phyloP scores from a whole-genome alignment of 441 rosid genomes.

The Euphorbia celastroides region DNA sequence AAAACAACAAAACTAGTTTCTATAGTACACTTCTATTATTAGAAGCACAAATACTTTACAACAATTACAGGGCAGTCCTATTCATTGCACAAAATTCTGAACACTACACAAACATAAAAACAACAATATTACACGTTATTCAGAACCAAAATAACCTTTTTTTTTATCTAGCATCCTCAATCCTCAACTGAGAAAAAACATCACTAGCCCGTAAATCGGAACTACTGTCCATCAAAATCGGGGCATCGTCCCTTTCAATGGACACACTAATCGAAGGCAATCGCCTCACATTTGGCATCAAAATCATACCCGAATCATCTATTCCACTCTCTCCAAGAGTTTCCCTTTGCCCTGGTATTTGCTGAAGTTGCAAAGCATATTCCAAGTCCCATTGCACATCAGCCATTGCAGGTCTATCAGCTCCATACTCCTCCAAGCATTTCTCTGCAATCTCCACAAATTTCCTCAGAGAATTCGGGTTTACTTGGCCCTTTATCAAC shows the following conservation, averaged over 20 bases:
- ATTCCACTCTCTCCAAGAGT: constrained; percentile 27
- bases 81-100: not conserved
- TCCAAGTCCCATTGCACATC: constrained; percentile 54
- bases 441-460: constrained; percentile 35
- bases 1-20: not conserved
- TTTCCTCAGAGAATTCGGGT: constrained; percentile 36
- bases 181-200: constrained; percentile 31
- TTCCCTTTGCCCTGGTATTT: constrained; percentile 20
- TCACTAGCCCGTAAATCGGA: constrained; percentile 2
- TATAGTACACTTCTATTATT: constrained; percentile 1
- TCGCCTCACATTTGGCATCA: constrained; percentile 10
- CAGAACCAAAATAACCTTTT: not conserved
- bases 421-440: constrained; percentile 34
- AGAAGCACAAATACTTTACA: not conserved
- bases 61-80: not conserved
- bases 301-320: not conserved
- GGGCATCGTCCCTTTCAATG: constrained; percentile 13
- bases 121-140: not conserved
- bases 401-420: constrained; percentile 38
- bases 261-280: constrained; percentile 25
- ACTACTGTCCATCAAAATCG: constrained; percentile 12
- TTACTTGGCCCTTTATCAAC: constrained; percentile 27
- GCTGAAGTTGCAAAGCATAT: constrained; percentile 40
- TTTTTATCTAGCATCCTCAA: constrained; percentile 25
- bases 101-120: not conserved